Conservation (phyloP, 176 grass and related monocot species). For the Bromus sterilis region DNA sequence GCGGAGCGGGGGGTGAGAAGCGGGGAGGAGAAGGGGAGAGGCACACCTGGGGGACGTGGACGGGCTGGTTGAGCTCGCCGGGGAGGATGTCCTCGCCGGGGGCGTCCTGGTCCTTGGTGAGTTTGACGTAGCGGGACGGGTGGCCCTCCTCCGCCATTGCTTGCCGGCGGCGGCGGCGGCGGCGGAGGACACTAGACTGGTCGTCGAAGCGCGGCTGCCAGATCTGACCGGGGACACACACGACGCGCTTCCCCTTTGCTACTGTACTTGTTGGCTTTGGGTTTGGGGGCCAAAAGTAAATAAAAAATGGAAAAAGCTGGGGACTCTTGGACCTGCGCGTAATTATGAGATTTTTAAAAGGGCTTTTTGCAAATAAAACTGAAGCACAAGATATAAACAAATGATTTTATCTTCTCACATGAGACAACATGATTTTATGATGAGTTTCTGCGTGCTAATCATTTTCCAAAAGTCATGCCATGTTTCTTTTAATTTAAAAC, state of each 20-base stretch:
- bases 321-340: too few relatives aligned
- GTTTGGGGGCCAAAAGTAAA: too few relatives aligned
- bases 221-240: background rate
- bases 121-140: slow-evolving; percentile 79
- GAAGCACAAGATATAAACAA: too few relatives aligned
- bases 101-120: slow-evolving; percentile 84
- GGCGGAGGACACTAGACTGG: background rate
- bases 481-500: too few relatives aligned
- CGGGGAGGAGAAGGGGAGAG: background rate
- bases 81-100: slow-evolving; percentile 74
- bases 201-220: background rate
- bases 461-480: too few relatives aligned
- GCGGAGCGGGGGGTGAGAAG: background rate
- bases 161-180: background rate
- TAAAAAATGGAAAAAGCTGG: too few relatives aligned
- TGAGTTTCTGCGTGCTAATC: too few relatives aligned
- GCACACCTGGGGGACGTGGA: slow-evolving; percentile 70
- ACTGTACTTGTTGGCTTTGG: background rate
- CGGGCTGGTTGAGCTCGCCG: slow-evolving; percentile 90
- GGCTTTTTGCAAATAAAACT: too few relatives aligned
- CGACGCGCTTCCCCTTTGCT: background rate
- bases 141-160: slow-evolving; percentile 66
- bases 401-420: too few relatives aligned
- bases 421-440: too few relatives aligned
- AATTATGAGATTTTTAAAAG: too few relatives aligned